Conservation (phyloP, 176 grass and related monocot genomes). For the Pontederia crassipes region DNA sequence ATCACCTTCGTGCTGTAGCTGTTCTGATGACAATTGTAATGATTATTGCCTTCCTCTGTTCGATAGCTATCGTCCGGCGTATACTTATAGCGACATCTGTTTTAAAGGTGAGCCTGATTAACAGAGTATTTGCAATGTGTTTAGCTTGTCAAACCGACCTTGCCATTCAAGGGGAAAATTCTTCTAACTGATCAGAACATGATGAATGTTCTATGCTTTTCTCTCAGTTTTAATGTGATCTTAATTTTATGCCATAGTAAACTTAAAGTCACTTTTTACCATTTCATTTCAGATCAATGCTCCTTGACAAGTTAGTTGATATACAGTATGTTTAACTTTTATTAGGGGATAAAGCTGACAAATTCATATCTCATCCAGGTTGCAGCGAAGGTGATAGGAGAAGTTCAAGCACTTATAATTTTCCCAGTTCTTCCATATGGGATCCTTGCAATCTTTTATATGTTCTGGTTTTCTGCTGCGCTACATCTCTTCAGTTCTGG, state of each 20-base stretch:
- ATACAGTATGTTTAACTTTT: no score
- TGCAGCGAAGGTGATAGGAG: slow-evolving; percentile 94
- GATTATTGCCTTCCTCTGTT: slow-evolving; percentile 79
- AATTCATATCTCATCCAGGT: slow-evolving; percentile 43
- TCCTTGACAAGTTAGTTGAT: no score
- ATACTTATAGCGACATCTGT: slow-evolving; percentile 85
- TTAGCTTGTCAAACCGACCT: not conserved
- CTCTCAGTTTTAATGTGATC: no score
- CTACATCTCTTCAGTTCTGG: slow-evolving; percentile 94
- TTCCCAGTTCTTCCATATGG: slow-evolving; percentile 79
- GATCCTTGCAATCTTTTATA: slow-evolving; percentile 75
- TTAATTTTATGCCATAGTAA: no score
- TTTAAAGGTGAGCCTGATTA: slow-evolving; percentile 50
- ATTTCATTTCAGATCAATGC: no score
- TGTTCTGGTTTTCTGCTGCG: slow-evolving; percentile 96
- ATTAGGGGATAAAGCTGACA: not conserved
- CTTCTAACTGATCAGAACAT: no score
- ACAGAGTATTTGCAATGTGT: not conserved
- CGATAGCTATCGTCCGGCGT: slow-evolving; percentile 74
- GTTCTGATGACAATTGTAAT: slow-evolving; percentile 89
- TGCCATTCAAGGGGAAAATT: no score
- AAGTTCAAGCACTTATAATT: slow-evolving; percentile 93
- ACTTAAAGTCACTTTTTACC: no score
- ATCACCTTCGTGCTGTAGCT: slow-evolving; percentile 55
- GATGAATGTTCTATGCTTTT: no score